Percentiles rank a stretch among this genome's conserved stretches.
These are phyloP conservation scores for Xylariaceae sp. DNA, from an alignment of 2,329 filamentous ascomycete genomes.

Conservation along the genomic window DNA sequence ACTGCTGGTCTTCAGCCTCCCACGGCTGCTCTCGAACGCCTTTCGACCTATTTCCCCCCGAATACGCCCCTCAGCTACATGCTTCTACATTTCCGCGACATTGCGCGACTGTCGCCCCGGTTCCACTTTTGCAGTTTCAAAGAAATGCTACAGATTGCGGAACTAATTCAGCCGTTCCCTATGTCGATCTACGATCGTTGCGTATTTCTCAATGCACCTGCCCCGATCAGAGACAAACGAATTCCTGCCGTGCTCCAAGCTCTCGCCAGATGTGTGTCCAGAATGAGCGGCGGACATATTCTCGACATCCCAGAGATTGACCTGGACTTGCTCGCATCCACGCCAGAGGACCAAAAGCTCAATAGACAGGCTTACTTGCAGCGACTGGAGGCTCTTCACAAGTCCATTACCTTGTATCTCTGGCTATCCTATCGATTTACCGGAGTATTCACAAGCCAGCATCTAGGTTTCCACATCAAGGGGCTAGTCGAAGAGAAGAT, in stretches of 20 bases:
- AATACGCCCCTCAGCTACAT: conserved; percentile 80
- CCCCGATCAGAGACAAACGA: conserved; percentile 47
- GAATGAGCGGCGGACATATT: conserved; percentile 60
- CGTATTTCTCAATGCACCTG: conserved; percentile 67
- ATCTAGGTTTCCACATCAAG: conserved; percentile 75
- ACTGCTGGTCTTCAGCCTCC: conserved; percentile 73
- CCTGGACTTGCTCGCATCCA: conserved; percentile 68
- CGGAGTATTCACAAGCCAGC: conserved; percentile 70
- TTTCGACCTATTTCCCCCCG: conserved; percentile 75
- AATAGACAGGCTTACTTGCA: conserved; percentile 54
- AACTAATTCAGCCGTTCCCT: conserved; percentile 66
- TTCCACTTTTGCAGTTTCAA: conserved; percentile 67
- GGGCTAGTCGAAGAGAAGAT: conserved; percentile 71
- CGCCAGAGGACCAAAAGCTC: conserved; percentile 37
- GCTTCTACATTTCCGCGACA: conserved; percentile 66
- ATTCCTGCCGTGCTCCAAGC: conserved; percentile 51
- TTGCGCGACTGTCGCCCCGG: conserved; percentile 56
- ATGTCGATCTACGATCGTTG: conserved; percentile 71
- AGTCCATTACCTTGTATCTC: conserved; percentile 75
- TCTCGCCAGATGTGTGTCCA: conserved; percentile 64
- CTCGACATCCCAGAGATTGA: conserved; percentile 66
- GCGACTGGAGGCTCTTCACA: conserved; percentile 72
- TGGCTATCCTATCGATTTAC: conserved; percentile 90
- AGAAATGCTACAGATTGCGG: conserved; percentile 61
- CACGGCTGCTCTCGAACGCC: conserved; percentile 60